phyloP scores from a whole-genome alignment of 257 asterid species.

The Solanum appendiculatum region DNA sequence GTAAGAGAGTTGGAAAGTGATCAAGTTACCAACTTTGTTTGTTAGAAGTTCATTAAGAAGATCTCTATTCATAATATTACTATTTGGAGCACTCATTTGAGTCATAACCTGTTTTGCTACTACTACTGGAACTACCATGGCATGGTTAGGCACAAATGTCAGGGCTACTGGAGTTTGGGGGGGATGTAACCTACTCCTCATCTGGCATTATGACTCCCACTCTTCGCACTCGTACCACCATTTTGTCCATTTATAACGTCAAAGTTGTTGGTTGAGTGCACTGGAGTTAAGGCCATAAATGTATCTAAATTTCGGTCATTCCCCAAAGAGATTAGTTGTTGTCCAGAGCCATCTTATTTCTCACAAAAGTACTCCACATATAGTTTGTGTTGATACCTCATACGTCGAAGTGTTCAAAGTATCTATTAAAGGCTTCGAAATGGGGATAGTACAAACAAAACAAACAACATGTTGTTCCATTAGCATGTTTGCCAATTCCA shows the following conservation, averaged over 20 bases:
- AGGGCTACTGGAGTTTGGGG: not conserved
- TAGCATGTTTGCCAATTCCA: too few species aligned
- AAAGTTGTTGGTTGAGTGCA: too few species aligned
- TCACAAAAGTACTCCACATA: too few species aligned
- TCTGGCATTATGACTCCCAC: not conserved
- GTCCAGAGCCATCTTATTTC: not conserved
- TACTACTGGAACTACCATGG: not conserved
- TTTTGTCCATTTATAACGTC: too few species aligned
- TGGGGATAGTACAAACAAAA: too few species aligned
- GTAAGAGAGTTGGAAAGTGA: not conserved
- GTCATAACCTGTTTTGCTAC: not conserved
- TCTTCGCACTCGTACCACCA: not conserved
- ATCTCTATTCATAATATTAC: too few species aligned
- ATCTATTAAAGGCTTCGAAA: too few species aligned
- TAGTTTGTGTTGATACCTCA: too few species aligned
- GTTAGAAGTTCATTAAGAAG: not conserved
- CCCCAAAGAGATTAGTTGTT: not conserved
- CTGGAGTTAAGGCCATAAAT: not conserved
- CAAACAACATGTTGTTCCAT: too few species aligned
- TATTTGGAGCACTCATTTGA: not conserved
- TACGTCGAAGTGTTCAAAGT: too few species aligned
- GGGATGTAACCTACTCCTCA: not conserved
- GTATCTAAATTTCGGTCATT: too few species aligned
- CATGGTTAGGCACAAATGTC: not conserved
- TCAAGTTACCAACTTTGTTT: too few species aligned